Percentiles rank a stretch among this genome's conserved stretches.
Evolutionary conservation across 208 protist species (phyloP).

Genomic region (Leishmania braziliensis): DNA sequence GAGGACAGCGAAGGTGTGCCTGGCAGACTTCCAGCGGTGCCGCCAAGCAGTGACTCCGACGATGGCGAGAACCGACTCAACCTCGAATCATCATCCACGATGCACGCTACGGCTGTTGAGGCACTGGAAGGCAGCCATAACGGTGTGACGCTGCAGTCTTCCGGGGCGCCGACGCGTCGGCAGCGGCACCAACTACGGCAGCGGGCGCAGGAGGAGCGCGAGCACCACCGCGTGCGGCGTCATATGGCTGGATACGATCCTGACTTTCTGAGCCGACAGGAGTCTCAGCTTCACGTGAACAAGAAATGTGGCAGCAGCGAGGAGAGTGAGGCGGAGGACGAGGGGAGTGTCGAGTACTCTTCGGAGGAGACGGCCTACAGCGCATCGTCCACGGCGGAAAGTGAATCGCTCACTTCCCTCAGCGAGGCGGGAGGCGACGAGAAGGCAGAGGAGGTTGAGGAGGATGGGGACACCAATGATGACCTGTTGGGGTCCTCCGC

Average conservation of each 20-base stretch:
- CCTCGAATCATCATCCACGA: not conserved
- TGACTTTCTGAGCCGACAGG: conserved; percentile 24
- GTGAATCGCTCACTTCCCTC: not conserved
- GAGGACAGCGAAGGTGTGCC: not conserved
- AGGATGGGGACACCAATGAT: not conserved
- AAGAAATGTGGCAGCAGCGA: not conserved
- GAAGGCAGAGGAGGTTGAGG: not conserved
- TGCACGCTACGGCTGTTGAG: not conserved
- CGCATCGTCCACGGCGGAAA: not conserved
- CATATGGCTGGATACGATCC: conserved; percentile 41
- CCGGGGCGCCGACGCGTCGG: not conserved
- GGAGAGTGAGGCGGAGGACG: conserved; percentile 9
- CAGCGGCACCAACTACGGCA: conserved; percentile 14
- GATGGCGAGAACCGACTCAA: not conserved
- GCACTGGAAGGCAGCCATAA: not conserved
- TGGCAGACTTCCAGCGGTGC: not conserved
- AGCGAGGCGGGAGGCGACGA: conserved; percentile 7
- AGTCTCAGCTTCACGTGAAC: conserved; percentile 25
- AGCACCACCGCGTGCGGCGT: conserved; percentile 22
- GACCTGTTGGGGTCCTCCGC: not conserved
- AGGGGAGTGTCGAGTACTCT: conserved; percentile 7
- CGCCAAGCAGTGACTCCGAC: not conserved
- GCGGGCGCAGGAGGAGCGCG: conserved; percentile 15
- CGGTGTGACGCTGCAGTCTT: not conserved
- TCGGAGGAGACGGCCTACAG: conserved; percentile 19